These are phyloP conservation scores for Colletotrichum theobromicola DNA, from an alignment of 2,329 filamentous ascomycete species.

Conservation along the genomic window DNA sequence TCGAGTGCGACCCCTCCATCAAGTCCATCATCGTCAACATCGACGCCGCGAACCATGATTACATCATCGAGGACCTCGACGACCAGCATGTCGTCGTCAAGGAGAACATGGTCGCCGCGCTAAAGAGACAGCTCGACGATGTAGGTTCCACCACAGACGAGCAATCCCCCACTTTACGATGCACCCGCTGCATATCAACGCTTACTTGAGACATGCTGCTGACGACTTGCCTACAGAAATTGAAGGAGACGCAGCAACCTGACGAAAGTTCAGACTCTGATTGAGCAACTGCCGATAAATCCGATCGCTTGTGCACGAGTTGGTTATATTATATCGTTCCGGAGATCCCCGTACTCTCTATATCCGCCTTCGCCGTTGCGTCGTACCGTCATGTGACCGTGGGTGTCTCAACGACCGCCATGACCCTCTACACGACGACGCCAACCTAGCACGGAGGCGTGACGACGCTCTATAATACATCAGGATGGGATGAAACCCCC, in stretches of 20 bases:
- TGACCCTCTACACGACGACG: background rate
- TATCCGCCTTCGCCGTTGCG: background rate
- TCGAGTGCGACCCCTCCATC: conserved; percentile 86
- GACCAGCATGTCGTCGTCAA: conserved; percentile 79
- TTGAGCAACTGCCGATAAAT: conserved; percentile 25
- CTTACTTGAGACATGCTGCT: background rate
- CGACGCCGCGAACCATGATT: conserved; percentile 72
- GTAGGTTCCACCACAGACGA: conserved; percentile 47
- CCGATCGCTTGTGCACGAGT: background rate
- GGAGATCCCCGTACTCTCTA: background rate
- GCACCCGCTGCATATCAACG: background rate
- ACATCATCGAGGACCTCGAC: conserved; percentile 81
- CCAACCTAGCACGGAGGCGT: background rate
- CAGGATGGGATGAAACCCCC: background rate
- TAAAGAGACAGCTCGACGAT: conserved; percentile 73
- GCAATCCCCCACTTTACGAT: background rate
- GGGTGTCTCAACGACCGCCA: background rate
- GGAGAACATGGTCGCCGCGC: conserved; percentile 70
- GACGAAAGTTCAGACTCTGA: conserved; percentile 59
- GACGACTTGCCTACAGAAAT: conserved; percentile 38
- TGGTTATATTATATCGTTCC: background rate
- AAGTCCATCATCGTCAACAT: conserved; percentile 85
- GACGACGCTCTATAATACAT: background rate
- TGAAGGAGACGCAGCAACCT: conserved; percentile 57
- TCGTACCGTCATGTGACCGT: background rate